Base-by-base conservation (phyloP, 1,284 basidiomycete genomes). In the Cutaneotrichosporon sp. region DNA sequence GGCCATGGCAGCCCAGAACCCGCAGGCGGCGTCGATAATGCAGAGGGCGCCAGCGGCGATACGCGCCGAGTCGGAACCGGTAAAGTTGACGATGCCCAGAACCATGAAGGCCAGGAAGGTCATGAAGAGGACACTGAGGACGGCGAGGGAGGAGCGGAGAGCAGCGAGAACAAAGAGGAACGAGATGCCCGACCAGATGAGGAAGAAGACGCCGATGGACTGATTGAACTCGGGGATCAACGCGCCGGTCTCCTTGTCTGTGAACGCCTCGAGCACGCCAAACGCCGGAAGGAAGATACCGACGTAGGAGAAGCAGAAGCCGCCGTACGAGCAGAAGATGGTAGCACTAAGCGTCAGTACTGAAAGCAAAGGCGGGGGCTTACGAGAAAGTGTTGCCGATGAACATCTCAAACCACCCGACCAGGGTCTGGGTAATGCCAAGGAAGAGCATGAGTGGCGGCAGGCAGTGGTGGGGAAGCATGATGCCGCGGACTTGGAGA, bases 331-430 rank as follows among this genome's bases (percentile, higher is more conserved):
- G 49, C 50, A 37, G 42, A 59, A 59, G 46, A 59, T 54, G 42
- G 57, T 59, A 3, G 57, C 57, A 5, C 43, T 45, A 18, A 33
- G 4, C n/a, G n/a, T n/a, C n/a, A n/a, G n/a, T n/a, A n/a, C n/a
- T n/a, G n/a, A n/a, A n/a, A n/a, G n/a, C n/a, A 35, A n/a, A n/a
- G n/a, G n/a, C n/a, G n/a, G n/a, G n/a, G n/a, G n/a, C 43, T 45
- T 18, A 45, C 23, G 54, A 55, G 46, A 51, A 59, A 18, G 57
- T 59, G 57, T 59, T 59, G 4, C 57, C 57, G 54, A 59, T 55
- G 43, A 59, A 59, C 57, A 59, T 59, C 51, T 59, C 57, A 23
- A 59, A 59, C 57, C 57, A 59, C 33, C 57, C 57, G 35, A 46
- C 46, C 18, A 59, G 51, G 1, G 54, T 53, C 54, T 59, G 57